Conservation (phyloP, 345 rosid genomes). For the Lumnitzera racemosa region DNA sequence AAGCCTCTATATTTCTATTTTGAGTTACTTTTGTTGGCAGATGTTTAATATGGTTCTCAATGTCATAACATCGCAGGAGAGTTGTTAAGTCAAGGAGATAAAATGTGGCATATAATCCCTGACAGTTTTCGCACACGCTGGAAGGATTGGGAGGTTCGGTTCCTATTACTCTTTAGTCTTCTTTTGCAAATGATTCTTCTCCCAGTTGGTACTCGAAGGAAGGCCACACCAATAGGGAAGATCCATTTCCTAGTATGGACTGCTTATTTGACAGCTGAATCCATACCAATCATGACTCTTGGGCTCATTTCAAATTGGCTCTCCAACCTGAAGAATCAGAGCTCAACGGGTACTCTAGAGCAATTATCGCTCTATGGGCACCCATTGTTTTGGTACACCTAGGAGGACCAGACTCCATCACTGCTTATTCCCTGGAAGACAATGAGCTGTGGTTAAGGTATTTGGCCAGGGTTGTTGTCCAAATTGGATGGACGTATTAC, state of each 20-base stretch:
- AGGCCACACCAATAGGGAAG: background rate
- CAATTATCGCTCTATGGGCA: slow-evolving; percentile 18
- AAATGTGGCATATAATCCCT: too few species aligned
- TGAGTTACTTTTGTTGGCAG: too few species aligned
- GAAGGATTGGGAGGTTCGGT: too few species aligned
- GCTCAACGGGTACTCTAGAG: background rate
- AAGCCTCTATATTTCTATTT: too few species aligned
- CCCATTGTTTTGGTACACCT: slow-evolving; percentile 27
- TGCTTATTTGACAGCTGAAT: slow-evolving; percentile 25
- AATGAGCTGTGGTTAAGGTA: slow-evolving; percentile 22
- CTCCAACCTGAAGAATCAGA: background rate
- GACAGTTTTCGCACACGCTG: too few species aligned
- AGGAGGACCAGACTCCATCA: slow-evolving; percentile 15
- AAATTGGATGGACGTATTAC: slow-evolving; percentile 16
- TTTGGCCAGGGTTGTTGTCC: slow-evolving; percentile 10
- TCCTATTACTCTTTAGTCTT: slow-evolving; percentile 7
- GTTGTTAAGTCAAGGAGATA: too few species aligned
- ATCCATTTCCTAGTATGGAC: slow-evolving; percentile 10
- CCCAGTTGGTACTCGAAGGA: slow-evolving; percentile 8
- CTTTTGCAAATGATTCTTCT: slow-evolving; percentile 15
- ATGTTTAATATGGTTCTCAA: too few species aligned
- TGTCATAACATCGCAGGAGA: too few species aligned
- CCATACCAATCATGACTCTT: slow-evolving; percentile 14
- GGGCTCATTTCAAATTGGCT: slow-evolving; percentile 18
- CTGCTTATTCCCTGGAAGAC: too few species aligned